Evolutionary conservation across 768 basidiomycete species (phyloP), one percentile per base, ranked within the genome.

Genomic region (Mycena filopes): DNA sequence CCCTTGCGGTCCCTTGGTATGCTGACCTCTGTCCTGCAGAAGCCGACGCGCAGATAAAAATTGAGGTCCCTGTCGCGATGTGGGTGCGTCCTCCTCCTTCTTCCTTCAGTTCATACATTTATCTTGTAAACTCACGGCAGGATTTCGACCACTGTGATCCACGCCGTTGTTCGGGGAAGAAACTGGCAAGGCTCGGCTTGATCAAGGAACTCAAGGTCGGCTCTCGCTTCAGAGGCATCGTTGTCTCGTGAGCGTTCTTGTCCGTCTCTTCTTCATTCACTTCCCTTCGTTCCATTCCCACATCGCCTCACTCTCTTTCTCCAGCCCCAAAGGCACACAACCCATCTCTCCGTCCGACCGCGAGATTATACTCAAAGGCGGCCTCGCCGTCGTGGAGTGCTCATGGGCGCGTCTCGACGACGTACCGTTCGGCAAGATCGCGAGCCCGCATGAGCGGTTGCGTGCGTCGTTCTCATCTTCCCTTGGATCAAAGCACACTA

Each of bases 81-180:
- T 98, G 96, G 96, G 95, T 92, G 61, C 77, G 95, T 83, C 48
- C 47, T 23, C 28, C 31, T 60, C n/a, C n/a, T n/a, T n/a, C n/a
- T n/a, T n/a, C n/a, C n/a, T n/a, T n/a, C 33, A 36, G 6, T 54
- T 47, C 42, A 45, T 40, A 25, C 6, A 18, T 48, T 48, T 15
- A 8, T 21, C 50, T 7, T 13, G 23, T 13, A 0, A 13, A 33
- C 54, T 62, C 25, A 54, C 69, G 11, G 4, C 58, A 97, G 96
- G 97, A 99, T 75, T 98, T 99, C 78, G 91, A 93, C 75, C 98
- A 99, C 75, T 99, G 98, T 74, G 97, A 99, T 76, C 96, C 97
- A 0, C 89, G 90, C 42, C 82, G 85, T 3, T 87, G 86, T 62
- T 86, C 85, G 29, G 98, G 98, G 4, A 98, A 98, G 82, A 96